Evolutionary conservation across 2,329 filamentous ascomycete species (phyloP).

Genomic region (Fusarium haematococcum): DNA sequence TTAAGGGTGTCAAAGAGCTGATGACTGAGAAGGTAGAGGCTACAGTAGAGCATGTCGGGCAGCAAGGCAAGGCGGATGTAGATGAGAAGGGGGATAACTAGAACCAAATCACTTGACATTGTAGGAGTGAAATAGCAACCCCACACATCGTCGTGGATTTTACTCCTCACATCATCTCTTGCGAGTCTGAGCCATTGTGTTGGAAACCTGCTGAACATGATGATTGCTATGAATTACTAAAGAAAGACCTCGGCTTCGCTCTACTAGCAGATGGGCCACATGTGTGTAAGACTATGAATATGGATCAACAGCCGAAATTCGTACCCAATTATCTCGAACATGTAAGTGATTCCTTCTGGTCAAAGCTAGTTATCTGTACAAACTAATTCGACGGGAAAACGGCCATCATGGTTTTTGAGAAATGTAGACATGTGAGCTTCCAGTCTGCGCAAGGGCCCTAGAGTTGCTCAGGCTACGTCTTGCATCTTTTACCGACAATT

Average conservation of each 20-base stretch:
- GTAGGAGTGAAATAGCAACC: neutral
- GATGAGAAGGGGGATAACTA: neutral
- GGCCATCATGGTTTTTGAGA: neutral
- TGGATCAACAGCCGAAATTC: neutral
- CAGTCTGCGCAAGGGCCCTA: neutral
- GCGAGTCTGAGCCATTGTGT: neutral
- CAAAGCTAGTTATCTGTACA: neutral
- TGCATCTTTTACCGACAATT: neutral
- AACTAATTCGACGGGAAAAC: neutral
- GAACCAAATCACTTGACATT: neutral
- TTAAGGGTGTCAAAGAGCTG: slow-evolving; percentile 7
- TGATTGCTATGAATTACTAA: neutral
- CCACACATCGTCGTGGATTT: neutral
- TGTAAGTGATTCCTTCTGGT: neutral
- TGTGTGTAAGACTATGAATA: neutral
- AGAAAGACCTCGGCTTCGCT: neutral
- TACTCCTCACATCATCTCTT: neutral
- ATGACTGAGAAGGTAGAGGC: slow-evolving; percentile 15
- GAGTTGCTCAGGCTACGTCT: neutral
- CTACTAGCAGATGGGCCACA: neutral
- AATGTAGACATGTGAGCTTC: neutral
- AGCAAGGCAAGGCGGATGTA: neutral
- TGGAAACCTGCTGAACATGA: neutral
- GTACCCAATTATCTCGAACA: neutral
- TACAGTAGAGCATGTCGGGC: slow-evolving; percentile 4